Evolutionary conservation across 345 rosid species (phyloP).

Genomic region (Euphorbia lathyris): DNA sequence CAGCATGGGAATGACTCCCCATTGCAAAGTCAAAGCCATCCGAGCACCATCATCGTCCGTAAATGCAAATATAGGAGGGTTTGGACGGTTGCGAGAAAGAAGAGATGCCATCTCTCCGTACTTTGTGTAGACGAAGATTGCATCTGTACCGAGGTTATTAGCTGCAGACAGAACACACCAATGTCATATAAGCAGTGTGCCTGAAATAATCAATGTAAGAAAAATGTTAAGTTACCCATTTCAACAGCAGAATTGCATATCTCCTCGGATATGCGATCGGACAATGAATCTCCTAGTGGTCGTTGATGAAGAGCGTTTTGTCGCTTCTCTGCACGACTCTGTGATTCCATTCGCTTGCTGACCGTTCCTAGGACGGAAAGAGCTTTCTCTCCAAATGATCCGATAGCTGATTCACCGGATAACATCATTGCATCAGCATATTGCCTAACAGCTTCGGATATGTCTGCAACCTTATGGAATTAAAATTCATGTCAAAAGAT

Average conservation of each 20-base stretch:
- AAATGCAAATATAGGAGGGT: constrained; percentile 67
- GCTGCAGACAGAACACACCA: constrained; percentile 32
- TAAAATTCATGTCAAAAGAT: constrained; percentile 8
- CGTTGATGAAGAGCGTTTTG: constrained; percentile 27
- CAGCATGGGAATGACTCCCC: constrained; percentile 63
- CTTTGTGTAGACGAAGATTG: constrained; percentile 65
- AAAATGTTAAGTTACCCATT: constrained; percentile 43
- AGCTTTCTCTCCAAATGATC: constrained; percentile 58
- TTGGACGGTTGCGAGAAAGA: constrained; percentile 68
- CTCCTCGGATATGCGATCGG: constrained; percentile 60
- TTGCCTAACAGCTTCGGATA: constrained; percentile 71
- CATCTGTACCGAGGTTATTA: constrained; percentile 59
- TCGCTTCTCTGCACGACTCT: constrained; percentile 48
- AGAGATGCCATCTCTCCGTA: constrained; percentile 71
- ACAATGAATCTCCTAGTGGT: constrained; percentile 41
- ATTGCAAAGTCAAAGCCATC: constrained; percentile 63
- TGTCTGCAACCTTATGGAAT: constrained; percentile 59
- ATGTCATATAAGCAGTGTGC: not conserved
- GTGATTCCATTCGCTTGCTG: constrained; percentile 59
- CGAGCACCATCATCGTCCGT: constrained; percentile 38
- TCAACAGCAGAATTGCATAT: constrained; percentile 66
- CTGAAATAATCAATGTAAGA: not conserved
- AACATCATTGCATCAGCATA: constrained; percentile 70
- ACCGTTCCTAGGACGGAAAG: constrained; percentile 52
- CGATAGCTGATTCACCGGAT: constrained; percentile 76